These are phyloP conservation scores for Ophiognomonia clavigignenti-juglandacearum DNA, from an alignment of 2,329 filamentous ascomycete genomes.

Conservation along the genomic window DNA sequence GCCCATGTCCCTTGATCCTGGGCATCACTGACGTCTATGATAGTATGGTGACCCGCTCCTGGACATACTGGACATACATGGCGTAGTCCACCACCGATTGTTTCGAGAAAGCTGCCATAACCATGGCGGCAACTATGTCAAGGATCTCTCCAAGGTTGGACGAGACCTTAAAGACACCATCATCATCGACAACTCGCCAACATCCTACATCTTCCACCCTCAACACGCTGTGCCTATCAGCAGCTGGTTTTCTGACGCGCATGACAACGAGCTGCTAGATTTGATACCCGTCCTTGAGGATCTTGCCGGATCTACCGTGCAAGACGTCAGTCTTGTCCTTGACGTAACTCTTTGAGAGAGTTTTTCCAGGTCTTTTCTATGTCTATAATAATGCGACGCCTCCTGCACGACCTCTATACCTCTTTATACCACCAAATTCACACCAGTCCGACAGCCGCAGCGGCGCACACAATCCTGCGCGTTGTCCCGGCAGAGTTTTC, in stretches of 20 bases:
- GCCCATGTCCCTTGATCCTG: no score
- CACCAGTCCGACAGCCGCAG: constrained; percentile 9
- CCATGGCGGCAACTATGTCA: constrained; percentile 98
- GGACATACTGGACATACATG: constrained; percentile 95
- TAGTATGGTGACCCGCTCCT: constrained; percentile 94
- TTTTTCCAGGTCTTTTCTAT: constrained; percentile 26
- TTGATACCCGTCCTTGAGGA: constrained; percentile 98
- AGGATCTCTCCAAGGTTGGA: constrained; percentile 95
- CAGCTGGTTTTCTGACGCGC: constrained; percentile 99
- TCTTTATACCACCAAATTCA: constrained; percentile 15
- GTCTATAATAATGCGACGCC: constrained; percentile 19
- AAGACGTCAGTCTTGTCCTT: constrained; percentile 94
- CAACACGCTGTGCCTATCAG: constrained; percentile 98
- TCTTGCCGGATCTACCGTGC: constrained; percentile 79
- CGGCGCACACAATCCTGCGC: constrained; percentile 7
- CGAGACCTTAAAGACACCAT: constrained; percentile 96
- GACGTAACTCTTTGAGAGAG: constrained; percentile 71
- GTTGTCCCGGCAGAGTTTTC: constrained; percentile 15
- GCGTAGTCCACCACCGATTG: constrained; percentile 90
- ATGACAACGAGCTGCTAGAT: constrained; percentile 97
- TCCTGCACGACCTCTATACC: constrained; percentile 8
- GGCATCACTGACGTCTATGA: constrained; percentile 13
- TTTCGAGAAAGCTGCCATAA: constrained; percentile 99
- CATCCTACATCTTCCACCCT: constrained; percentile 98
- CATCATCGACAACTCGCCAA: constrained; percentile 99